Conservation (phyloP, 2,329 filamentous ascomycete species). For the Calycina marina region DNA sequence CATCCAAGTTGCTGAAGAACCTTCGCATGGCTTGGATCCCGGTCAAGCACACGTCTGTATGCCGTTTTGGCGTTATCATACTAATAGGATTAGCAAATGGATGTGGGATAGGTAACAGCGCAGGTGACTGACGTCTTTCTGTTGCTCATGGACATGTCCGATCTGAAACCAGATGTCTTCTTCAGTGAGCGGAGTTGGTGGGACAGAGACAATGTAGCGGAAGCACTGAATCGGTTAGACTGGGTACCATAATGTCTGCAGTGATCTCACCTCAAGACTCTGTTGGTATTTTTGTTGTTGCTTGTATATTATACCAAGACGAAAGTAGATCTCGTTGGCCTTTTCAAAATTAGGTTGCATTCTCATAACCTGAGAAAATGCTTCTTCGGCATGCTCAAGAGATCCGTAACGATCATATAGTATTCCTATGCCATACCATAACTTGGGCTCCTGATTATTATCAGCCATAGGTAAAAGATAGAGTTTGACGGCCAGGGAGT, state of each 20-base stretch:
- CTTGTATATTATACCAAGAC: conserved; percentile 98
- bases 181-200: conserved; percentile 81
- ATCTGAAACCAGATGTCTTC: conserved; percentile 99
- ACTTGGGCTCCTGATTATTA: conserved; percentile 62
- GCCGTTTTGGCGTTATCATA: conserved; percentile 87
- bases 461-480: conserved; percentile 6
- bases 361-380: conserved; percentile 96
- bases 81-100: too few relatives aligned
- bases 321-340: conserved; percentile 97
- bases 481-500: not conserved
- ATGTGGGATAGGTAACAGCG: conserved; percentile 5
- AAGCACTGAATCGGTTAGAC: conserved; percentile 55
- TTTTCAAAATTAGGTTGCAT: conserved; percentile 98
- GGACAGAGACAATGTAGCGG: conserved; percentile 90
- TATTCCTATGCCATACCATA: conserved; percentile 98
- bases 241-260: conserved; percentile 3
- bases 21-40: conserved; percentile 93
- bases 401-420: conserved; percentile 94
- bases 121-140: conserved; percentile 70
- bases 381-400: conserved; percentile 92
- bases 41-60: conserved; percentile 83
- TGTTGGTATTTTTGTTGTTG: conserved; percentile 88
- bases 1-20: conserved; percentile 95
- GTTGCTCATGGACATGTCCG: conserved; percentile 94
- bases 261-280: conserved; percentile 64